Evolutionary conservation across 345 rosid species (phyloP), one percentile per base, ranked within the genome.

Genomic region (Rhizophora mangle): DNA sequence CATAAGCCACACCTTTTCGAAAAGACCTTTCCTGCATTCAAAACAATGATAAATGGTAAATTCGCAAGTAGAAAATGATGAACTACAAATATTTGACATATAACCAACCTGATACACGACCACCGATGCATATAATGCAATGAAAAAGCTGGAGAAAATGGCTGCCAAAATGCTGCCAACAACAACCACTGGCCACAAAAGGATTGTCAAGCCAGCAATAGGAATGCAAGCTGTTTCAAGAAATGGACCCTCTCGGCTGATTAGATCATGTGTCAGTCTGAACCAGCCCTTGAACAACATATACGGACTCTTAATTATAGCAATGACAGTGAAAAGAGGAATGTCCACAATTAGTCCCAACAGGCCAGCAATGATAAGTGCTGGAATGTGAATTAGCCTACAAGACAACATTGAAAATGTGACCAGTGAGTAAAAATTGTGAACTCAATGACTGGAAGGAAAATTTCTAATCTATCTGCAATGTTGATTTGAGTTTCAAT

Each of bases 141-240:
- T 75, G 70, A 90, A 87, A 83, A 89, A 69, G 75, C 97, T 85
- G 2, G 88, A 76, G 74, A 89, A 81, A 63, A 85, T 74, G 57
- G 90, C 81, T 31, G 56, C 52, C 26, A 91, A 47, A 19, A 91
- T 75, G 83, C 91, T 87, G 22, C 87, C 93, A 72, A 85, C 72
- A 68, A 89, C 97, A 26, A 86, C 79, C 20, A 90, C 78, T 36
- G 98, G 98, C 96, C 97, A 89, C 54, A 89, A 39, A 37, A 93
- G 78, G 78, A 91, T 87, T n/a, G 91, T 81, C 78, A 88, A 80
- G 63, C 97, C 88, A 64, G 88, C 97, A 81, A 93, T 64, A 0
- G 89, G 96, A 46, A 89, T 86, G 78, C 97, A 88, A 70, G 87
- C 97, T 62, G 88, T 85, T 72, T 91, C 92, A 16, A 89, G 92